phyloP scores from a whole-genome alignment of 345 rosid species.

The Eucalyptus sp. region DNA sequence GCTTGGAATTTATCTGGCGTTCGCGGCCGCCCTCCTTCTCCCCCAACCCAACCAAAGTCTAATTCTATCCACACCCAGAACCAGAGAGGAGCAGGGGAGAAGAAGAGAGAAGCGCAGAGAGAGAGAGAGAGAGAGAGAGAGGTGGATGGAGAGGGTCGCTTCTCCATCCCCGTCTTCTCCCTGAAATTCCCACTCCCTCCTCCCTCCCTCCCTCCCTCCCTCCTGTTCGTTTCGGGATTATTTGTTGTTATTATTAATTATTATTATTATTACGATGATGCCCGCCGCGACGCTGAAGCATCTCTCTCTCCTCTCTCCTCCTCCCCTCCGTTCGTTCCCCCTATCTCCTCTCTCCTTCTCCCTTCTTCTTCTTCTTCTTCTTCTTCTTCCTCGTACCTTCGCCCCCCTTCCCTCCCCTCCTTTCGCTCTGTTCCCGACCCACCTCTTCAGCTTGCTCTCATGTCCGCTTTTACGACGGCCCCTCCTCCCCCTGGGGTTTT shows the following conservation, averaged over 20 bases:
- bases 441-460: not conserved
- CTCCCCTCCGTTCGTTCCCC: constrained; percentile 12
- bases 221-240: not conserved
- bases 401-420: not conserved
- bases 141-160: constrained; percentile 22
- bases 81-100: not conserved
- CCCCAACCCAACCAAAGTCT: not conserved
- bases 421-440: not conserved
- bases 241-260: no score
- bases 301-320: constrained; percentile 28
- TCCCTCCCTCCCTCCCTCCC: not conserved
- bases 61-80: not conserved
- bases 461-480: not conserved
- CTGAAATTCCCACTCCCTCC: not conserved
- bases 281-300: not conserved
- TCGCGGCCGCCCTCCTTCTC: not conserved
- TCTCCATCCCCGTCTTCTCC: not conserved
- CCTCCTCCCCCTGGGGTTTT: not conserved
- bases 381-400: not conserved
- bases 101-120: not conserved
- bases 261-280: not conserved
- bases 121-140: not conserved
- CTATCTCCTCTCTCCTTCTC: constrained; percentile 3
- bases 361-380: constrained; percentile 2
- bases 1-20: not conserved